Base-by-base conservation (phyloP, 176 grass and related monocot species). In the Aegilops longissima region DNA sequence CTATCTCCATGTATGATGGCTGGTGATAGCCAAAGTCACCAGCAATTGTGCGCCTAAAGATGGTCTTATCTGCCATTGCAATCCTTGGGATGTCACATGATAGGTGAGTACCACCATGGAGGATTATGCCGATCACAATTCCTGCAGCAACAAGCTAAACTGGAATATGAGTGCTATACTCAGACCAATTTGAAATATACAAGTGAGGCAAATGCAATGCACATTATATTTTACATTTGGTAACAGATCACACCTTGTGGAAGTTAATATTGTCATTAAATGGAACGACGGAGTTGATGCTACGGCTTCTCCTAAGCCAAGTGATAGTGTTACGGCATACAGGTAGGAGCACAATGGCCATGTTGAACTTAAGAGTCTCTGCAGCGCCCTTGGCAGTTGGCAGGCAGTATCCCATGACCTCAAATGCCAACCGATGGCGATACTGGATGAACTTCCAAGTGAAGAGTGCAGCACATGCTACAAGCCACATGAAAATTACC, bases 51-150 rank as follows among this genome's bases (percentile, higher is more conserved):
- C 66, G 76, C 31, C 83, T 61, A 59, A 95, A 95, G 20, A 92
- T 36, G 12, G 63, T 81, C 40, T 59, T 79, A n/a, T 95, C 86
- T 63, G 86, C 85, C 27, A 27, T 61, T 66, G 73, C 79, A 56
- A 95, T 92, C 84, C 90, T 77, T 54, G 93, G 93, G 61, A 95
- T 90, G 80, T 92, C 93, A 47, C 93, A 95, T 36, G 88, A 86
- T 9, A 95, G 35, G 87, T 95, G 90, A 84, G 56, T 59, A 59
- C 56, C 56, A 59, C 2, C 56, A 59, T 95, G 93, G 18, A 95
- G 88, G 76, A 93, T 91, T 40, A 93, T 61, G 35, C 93, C 93
- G 1, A 92, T 87, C 16, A 89, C 68, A 30, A 95, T 87, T 24
- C 93, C 90, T 0, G 40, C 86, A 8, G 93, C 88, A 18, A 95